phyloP scores from a whole-genome alignment of 2,329 filamentous ascomycete species.

The Colletotrichum higginsianum region DNA sequence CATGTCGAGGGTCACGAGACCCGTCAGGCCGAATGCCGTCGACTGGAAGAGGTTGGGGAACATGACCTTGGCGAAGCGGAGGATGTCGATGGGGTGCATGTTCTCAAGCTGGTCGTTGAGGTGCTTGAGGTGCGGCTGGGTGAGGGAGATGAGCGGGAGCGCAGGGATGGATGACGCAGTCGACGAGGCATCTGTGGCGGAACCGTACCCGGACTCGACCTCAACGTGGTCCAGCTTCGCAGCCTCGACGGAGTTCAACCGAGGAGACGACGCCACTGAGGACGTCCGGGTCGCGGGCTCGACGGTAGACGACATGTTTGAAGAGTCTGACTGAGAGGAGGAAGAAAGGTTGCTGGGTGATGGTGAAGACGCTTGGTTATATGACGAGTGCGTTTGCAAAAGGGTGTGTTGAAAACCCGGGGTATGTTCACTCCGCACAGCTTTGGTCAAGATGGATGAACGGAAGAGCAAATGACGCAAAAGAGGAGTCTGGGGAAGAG shows the following conservation, averaged over 20 bases:
- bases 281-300: slow-evolving; percentile 52
- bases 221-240: slow-evolving; percentile 61
- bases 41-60: slow-evolving; percentile 92
- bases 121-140: slow-evolving; percentile 88
- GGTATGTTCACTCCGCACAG: slow-evolving; percentile 32
- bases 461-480: slow-evolving; percentile 42
- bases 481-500: slow-evolving; percentile 21
- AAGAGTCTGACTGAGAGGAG: slow-evolving; percentile 46
- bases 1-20: slow-evolving; percentile 88
- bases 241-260: slow-evolving; percentile 52
- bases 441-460: slow-evolving; percentile 29
- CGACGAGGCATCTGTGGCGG: slow-evolving; percentile 56
- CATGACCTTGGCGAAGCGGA: slow-evolving; percentile 92
- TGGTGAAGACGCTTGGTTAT: slow-evolving; percentile 6
- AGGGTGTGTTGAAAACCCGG: slow-evolving; percentile 36
- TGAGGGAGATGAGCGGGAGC: slow-evolving; percentile 86
- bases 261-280: slow-evolving; percentile 58
- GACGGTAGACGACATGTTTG: slow-evolving; percentile 53
- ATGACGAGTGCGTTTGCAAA: slow-evolving; percentile 30
- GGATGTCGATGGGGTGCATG: slow-evolving; percentile 90
- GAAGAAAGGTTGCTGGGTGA: slow-evolving; percentile 28
- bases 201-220: slow-evolving; percentile 89
- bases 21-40: slow-evolving; percentile 86
- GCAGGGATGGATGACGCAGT: slow-evolving; percentile 71
- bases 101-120: slow-evolving; percentile 91